These are phyloP conservation scores for Exidia glandulosa DNA, from an alignment of 768 basidiomycete genomes.

Conservation along the genomic window DNA sequence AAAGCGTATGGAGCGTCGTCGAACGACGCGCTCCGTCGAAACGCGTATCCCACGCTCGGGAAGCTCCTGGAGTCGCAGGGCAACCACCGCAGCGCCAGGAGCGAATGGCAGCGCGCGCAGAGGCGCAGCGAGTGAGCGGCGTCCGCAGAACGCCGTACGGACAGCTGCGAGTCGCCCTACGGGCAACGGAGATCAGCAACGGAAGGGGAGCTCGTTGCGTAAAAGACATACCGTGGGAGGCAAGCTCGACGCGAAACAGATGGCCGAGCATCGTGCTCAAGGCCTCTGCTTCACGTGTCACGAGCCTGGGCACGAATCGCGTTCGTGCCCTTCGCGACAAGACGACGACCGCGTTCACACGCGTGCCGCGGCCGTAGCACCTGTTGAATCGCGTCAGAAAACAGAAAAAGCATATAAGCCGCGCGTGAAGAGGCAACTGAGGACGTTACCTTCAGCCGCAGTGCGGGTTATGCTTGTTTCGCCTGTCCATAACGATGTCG, in stretches of 20 bases:
- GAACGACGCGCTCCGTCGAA: slow-evolving; percentile 13
- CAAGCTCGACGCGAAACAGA: not conserved
- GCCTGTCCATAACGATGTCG: not conserved
- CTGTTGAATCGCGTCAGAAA: not conserved
- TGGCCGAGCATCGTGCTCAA: not conserved
- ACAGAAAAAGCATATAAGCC: not conserved
- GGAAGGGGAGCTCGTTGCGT: not conserved
- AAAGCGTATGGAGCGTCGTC: slow-evolving; percentile 8
- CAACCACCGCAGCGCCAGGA: not conserved
- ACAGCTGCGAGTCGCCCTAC: not conserved
- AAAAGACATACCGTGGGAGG: not conserved
- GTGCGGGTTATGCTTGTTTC: not conserved
- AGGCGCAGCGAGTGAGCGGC: not conserved
- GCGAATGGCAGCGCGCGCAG: not conserved
- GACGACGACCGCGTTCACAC: not conserved
- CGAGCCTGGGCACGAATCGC: not conserved
- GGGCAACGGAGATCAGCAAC: too few relatives aligned
- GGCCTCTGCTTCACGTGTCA: not conserved
- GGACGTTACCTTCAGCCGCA: not conserved
- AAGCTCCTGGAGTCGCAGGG: not conserved
- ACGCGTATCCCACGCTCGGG: not conserved
- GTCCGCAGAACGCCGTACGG: not conserved
- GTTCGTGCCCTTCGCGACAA: not conserved
- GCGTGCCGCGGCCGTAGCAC: not conserved
- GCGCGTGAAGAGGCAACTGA: not conserved